Percentiles rank a stretch among this genome's conserved stretches.
Evolutionary conservation across 495 filamentous ascomycete genomes (phyloP).

Genomic region (Rostrohypoxylon terebratum): DNA sequence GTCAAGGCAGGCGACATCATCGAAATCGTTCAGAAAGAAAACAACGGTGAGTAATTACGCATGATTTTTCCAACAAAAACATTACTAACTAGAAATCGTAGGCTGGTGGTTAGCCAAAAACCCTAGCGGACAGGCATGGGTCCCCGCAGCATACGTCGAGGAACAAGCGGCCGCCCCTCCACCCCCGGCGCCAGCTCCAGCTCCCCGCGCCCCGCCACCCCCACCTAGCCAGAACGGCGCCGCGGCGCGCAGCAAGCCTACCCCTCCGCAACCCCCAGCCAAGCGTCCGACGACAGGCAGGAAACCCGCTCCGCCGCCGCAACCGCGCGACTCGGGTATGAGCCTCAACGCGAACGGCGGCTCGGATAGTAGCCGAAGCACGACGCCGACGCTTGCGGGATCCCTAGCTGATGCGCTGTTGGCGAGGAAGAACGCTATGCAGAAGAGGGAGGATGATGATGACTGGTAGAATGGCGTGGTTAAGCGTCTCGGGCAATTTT

Average conservation of each 20-base stretch:
- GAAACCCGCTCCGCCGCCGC: slow-evolving; percentile 71
- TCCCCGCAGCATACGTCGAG: slow-evolving; percentile 91
- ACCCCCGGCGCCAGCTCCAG: slow-evolving; percentile 67
- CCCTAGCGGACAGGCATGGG: slow-evolving; percentile 81
- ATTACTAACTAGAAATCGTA: slow-evolving; percentile 50
- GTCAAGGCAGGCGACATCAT: slow-evolving; percentile 82
- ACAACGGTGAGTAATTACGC: slow-evolving; percentile 75
- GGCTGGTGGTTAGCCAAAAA: slow-evolving; percentile 96
- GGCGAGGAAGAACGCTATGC: slow-evolving; percentile 71
- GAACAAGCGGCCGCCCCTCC: slow-evolving; percentile 72
- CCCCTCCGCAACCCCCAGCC: slow-evolving; percentile 82
- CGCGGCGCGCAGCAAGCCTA: slow-evolving; percentile 74
- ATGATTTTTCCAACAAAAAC: neutral
- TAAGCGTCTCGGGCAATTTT: neutral
- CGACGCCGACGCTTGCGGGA: slow-evolving; percentile 77
- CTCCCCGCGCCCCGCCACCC: slow-evolving; percentile 66
- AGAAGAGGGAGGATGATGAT: slow-evolving; percentile 80
- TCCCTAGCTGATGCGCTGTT: slow-evolving; percentile 86
- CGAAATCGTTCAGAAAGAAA: slow-evolving; percentile 87
- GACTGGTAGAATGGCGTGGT: slow-evolving; percentile 63
- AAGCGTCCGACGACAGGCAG: slow-evolving; percentile 81
- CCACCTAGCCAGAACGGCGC: slow-evolving; percentile 62
- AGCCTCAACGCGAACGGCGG: slow-evolving; percentile 75
- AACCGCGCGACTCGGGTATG: slow-evolving; percentile 76
- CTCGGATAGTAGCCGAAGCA: slow-evolving; percentile 77